Evolutionary conservation across 2,329 filamentous ascomycete species (phyloP), one percentile per base, ranked within the genome.

Genomic region (Fusarium humuli): DNA sequence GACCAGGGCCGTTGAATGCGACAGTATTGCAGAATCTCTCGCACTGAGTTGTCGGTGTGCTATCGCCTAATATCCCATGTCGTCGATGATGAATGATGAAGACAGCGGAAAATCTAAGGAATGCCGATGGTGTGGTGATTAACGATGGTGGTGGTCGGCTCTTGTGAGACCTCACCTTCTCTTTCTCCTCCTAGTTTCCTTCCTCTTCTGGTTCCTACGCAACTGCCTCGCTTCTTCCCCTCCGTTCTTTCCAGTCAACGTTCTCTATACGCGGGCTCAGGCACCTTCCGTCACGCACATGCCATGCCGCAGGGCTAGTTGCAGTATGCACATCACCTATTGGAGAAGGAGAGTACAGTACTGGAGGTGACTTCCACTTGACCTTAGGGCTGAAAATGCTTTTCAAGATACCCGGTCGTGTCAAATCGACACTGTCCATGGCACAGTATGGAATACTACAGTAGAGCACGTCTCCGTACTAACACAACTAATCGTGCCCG

Each of bases 261-360:
- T 69, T 69, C 65, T 50, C 57, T 45, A 71, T 71, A 71, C 56
- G 68, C 68, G 68, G 69, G 56, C 22, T 58, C 57, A 70, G 67
- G 60, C 60, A 68, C 59, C 48, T 71, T 50, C 46, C 57, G 60
- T 65, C 55, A 66, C 61, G 63, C 47, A 65, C 61, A 65, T 60
- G 47, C 61, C 61, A 60, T 69, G 65, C 49, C 60, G 65, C 69
- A 61, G 57, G 69, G 69, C 68, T 71, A 42, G 61, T 69, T 65
- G 65, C 69, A 71, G 69, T 25, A 71, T 71, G 69, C 69, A 71
- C 44, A 57, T 71, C 56, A 65, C 68, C 68, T 47, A 42, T 71
- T 70, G 46, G 57, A 70, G 67, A 70, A 70, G 23, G 34, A 44
- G 14, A 16, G 41, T 44, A 14, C 37, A 30, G 67, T 57, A 40